Base-by-base conservation (phyloP, 225 moss, liverwort and hornwort species). In the Physcomitrellopsis africana region DNA sequence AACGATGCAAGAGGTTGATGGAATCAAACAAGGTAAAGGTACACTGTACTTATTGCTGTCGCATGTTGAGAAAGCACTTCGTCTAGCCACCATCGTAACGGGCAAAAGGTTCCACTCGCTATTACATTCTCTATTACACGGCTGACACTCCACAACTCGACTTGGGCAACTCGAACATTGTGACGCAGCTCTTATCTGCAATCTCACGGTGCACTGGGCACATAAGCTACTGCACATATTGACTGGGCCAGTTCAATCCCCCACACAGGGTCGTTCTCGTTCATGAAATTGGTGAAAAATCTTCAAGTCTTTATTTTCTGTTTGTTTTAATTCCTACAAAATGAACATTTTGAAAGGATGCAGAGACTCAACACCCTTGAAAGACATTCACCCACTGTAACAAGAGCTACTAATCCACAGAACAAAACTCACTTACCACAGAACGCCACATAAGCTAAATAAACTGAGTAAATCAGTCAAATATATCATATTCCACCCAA, bases 21-120 rank as follows among this genome's bases (percentile, higher is more conserved):
- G 19, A 68, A 59, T 19, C 37, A 64, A 77, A 54, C 19, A 48
- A 54, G 42, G 60, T 56, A 70, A 67, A 65, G 48, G 24, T 7
- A 61, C 10, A 69, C 12, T 41, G 49, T 92, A 95, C 93, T 72
- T 89, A 80, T 84, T 89, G 49, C 85, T 85, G 53, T 88, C 84
- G 59, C 85, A 84, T 60, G 90, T 90, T 32, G 96, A 89, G 65
- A 89, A 86, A 44, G 75, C 60, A 70, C 89, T 88, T 72, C 85
- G 85, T 67, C 85, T 90, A 72, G 80, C 61, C 65, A 86, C 84
- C 22, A 83, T 87, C 15, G 90, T 84, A 72, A 89, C 90, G 63
- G 80, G 72, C 22, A 89, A 71, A 11, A 86, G 85, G 26, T 87
- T 76, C 91, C 94, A 94, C 44, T 86, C 81, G 19, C 94, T 88